Evolutionary conservation across 192 early-diverging fungal species (phyloP), one percentile per base, ranked within the genome.

Genomic region (Pilaira anomala): DNA sequence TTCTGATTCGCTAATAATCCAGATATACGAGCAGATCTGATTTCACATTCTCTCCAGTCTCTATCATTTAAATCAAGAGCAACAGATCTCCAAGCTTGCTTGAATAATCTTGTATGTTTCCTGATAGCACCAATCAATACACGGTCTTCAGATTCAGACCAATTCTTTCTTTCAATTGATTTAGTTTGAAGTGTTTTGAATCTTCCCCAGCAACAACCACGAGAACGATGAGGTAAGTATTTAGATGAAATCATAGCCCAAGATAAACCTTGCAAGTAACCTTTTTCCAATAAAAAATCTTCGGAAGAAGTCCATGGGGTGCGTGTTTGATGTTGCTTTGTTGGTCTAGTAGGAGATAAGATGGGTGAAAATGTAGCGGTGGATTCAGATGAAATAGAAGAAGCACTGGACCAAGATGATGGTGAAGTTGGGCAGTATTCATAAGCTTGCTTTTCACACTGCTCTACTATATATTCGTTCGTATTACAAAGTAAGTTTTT

Each of bases 71-170:
- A 41, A 46, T 68, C 66, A 28, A 29, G 26, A 26, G 59, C 66
- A 21, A 68, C 66, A 3, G 66, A 60, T 55, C 39, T 68, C 66
- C 66, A 68, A 68, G 59, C 66, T 28, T 68, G 66, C 29, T 68
- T 68, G 40, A 68, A 68, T 41, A 68, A 45, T 22, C 52, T 51
- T 42, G 66, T 45, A 28, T 68, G 66, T 26, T 68, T 68, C 42
- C 54, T 61, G 3, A 68, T 53, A 7, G 66, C 59, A 12, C 59
- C 25, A 25, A 49, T 12, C 19, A 68, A 49, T 16, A 61, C 28
- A 0, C 42, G 48, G 33, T 68, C 66, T 48, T 68, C 66, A 25
- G 39, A 28, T 3, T 55, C 66, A n/a, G 48, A 33, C 66, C 66
- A 68, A 44, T 42, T 55, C 25, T 40, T 46, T 42, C 45, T 49